Evolutionary conservation across 78 protist species (phyloP), one percentile per base, ranked within the genome.

Genomic region (Monosiga brevicollis): DNA sequence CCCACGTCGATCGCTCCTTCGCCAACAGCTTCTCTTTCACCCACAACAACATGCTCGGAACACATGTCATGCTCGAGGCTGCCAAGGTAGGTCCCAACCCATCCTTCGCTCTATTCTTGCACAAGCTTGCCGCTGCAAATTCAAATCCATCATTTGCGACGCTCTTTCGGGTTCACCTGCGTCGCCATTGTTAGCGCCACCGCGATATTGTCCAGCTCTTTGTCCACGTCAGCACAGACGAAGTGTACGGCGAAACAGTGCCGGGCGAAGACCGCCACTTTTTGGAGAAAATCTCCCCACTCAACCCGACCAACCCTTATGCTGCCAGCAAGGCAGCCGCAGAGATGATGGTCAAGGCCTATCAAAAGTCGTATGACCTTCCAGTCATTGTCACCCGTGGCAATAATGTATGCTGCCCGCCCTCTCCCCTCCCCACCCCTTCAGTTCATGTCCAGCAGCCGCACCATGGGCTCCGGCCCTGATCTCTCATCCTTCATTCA

Each of bases 311-410:
- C 34, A 94, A 94, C 84, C 97, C 97, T 11, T 94, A 94, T 41
- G 87, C 96, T 2, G 96, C 96, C 1, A 88, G 95, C 35, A 94
- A 94, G 86, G 96, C 96, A 9, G 92, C 92, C 0, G 97, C 96
- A 3, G 97, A 94, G 79, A 80, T 49, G 36, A 40, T 94, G 11
- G 94, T 86, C 73, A 76, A 43, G 86, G 37, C 92, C 0, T 91
- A 90, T 73, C 23, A 43, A 29, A 37, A 41, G 76, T 84, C 90
- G 20, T 91, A 85, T 87, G 34, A 83, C 77, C 42, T 93, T 25
- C 97, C 97, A 3, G 1, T 81, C 41, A 87, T 94, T 75, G 84
- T 94, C 71, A 94, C 96, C 11, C 89, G 97, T 29, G 94, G 97
- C 37, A 94, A 95, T 84, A 95, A 95, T 36, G 93, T 49, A 15